phyloP scores from a whole-genome alignment of 176 grass and related monocot genomes.

The Microstegium vimineum region DNA sequence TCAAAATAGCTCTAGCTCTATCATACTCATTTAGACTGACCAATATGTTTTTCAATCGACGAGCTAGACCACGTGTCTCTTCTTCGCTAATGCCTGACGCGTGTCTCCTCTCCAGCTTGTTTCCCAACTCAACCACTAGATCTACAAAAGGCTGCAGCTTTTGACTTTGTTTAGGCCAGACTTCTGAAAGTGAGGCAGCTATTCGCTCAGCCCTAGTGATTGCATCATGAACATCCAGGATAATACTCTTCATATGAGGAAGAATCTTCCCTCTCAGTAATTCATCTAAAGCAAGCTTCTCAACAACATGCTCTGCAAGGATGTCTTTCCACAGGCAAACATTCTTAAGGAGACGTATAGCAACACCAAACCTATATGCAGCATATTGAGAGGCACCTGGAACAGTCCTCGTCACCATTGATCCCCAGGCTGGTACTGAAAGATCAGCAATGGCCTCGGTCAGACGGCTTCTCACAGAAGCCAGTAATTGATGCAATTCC shows the following conservation, averaged over 20 bases:
- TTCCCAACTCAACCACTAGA: constrained; percentile 64
- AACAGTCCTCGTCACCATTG: constrained; percentile 63
- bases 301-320: constrained; percentile 59
- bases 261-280: constrained; percentile 78
- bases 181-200: constrained; percentile 49
- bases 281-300: constrained; percentile 82
- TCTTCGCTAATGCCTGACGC: constrained; percentile 51
- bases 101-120: constrained; percentile 63
- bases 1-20: constrained; percentile 71
- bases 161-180: constrained; percentile 42
- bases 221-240: constrained; percentile 77
- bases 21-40: constrained; percentile 72
- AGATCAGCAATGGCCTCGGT: constrained; percentile 53
- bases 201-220: constrained; percentile 71
- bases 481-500: constrained; percentile 63
- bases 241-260: constrained; percentile 85
- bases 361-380: constrained; percentile 82
- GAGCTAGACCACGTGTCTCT: constrained; percentile 58
- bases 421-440: constrained; percentile 77
- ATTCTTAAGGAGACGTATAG: constrained; percentile 74
- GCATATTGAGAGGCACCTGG: constrained; percentile 68
- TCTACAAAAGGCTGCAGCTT: constrained; percentile 66
- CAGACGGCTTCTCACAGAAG: constrained; percentile 54
- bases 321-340: constrained; percentile 89
- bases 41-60: constrained; percentile 74